phyloP scores from a whole-genome alignment of 192 early-diverging fungal species.

The Rhizophagus sp. region DNA sequence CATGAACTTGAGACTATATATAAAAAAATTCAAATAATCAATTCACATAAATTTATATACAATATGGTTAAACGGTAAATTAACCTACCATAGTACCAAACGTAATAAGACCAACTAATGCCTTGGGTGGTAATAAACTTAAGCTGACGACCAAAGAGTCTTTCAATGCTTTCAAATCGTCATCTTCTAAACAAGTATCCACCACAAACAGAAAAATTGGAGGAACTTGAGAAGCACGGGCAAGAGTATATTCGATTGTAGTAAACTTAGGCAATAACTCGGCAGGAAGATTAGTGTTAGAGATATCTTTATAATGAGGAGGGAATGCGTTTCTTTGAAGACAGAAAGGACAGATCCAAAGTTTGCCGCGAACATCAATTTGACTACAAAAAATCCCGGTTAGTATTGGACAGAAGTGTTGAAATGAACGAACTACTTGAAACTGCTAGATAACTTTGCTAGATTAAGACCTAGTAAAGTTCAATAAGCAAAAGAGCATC shows the following conservation, averaged over 20 bases:
- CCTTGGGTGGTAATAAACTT: constrained; percentile 87
- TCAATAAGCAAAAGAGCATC: neutral
- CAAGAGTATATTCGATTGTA: constrained; percentile 95
- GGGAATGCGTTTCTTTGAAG: constrained; percentile 96
- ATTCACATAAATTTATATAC: neutral
- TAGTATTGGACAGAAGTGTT: neutral
- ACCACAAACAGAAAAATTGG: constrained; percentile 97
- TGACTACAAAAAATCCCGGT: constrained; percentile 56
- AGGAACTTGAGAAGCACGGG: constrained; percentile 81
- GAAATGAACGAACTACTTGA: neutral
- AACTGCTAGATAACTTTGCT: neutral
- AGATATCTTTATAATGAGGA: constrained; percentile 96
- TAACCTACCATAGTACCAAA: constrained; percentile 91
- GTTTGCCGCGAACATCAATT: constrained; percentile 92
- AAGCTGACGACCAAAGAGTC: constrained; percentile 89
- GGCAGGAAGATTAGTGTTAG: constrained; percentile 85
- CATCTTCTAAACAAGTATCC: constrained; percentile 94
- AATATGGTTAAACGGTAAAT: neutral
- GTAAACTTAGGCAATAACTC: constrained; percentile 91
- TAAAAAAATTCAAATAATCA: neutral
- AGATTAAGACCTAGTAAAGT: neutral
- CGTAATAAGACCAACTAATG: constrained; percentile 94
- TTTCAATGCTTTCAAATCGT: constrained; percentile 94
- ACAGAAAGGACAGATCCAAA: constrained; percentile 99
- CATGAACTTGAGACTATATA: constrained; percentile 86